These are phyloP conservation scores for Selenicereus undatus DNA, from an alignment of 148 eudicot genomes.

Conservation along the genomic window DNA sequence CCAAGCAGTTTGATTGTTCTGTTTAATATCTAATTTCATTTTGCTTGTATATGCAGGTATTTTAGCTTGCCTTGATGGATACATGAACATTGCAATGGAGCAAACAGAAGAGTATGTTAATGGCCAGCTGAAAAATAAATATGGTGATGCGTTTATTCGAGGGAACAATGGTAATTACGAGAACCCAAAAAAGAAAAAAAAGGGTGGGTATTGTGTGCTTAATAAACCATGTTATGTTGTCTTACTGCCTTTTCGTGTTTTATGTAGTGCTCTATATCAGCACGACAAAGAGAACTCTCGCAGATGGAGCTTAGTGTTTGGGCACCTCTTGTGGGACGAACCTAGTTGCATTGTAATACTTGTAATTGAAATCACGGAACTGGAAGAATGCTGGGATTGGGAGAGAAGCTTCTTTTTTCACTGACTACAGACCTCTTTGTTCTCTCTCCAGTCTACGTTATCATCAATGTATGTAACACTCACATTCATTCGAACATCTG, in stretches of 20 bases:
- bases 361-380: background rate
- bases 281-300: conserved; percentile 77
- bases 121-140: conserved; percentile 91
- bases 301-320: conserved; percentile 64
- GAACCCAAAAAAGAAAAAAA: background rate
- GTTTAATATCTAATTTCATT: background rate
- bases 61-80: conserved; percentile 93
- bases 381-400: background rate
- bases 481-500: conserved; percentile 9
- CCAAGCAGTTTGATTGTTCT: too few relatives aligned
- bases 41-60: conserved; percentile 49
- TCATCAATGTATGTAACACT: conserved; percentile 8
- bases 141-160: conserved; percentile 93
- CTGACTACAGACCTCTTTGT: conserved; percentile 4
- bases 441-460: background rate
- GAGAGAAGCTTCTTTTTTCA: conserved; percentile 6
- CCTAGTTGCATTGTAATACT: background rate
- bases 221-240: background rate
- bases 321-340: background rate
- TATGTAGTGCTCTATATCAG: conserved; percentile 91
- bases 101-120: conserved; percentile 98
- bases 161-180: conserved; percentile 76
- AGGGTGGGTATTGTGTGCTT: background rate
- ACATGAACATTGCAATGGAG: conserved; percentile 99
- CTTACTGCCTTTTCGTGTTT: background rate